Evolutionary conservation across 2,329 filamentous ascomycete genomes (phyloP), one percentile per base, ranked within the genome.

Genomic region (Aspergillus pseudoglaucus): DNA sequence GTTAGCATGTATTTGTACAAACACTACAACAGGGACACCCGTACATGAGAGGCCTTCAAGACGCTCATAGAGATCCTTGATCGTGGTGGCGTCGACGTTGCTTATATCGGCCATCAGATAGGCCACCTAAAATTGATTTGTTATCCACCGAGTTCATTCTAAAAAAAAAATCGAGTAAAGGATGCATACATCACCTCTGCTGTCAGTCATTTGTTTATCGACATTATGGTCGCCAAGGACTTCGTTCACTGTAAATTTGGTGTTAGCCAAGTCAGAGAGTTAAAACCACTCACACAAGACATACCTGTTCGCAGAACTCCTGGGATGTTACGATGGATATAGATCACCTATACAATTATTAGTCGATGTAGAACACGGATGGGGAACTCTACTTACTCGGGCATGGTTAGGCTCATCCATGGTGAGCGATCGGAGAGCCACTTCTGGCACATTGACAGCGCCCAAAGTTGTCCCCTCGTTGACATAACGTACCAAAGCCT

Each of bases 81-180:
- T 89, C 62, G 95, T 86, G 37, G 77, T 77, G 44, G 81, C 79
- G 62, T 86, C 83, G 59, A 97, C 89, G 53, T 87, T 82, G 73
- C 89, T 95, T 61, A 98, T 87, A 74, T 98, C 93, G 6, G 93
- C 93, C 90, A 98, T 96, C 53, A 98, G 77, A 67, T 98, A 98
- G 17, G 93, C 93, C 56, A 93, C 80, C 78, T 85, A 58, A 12
- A 48, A 5, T 46, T 41, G 10, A 32, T 63, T 49, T 63, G 47
- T 44, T 42, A n/a, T 7, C 7, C 23, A 20, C 6, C 9, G 15
- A 10, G 39, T 22, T 4, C 14, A 3, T 18, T 9, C 12, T 23
- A 33, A 25, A 8, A 27, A 33, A 25, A 8, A 3, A 33, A n/a
- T 15, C 25, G 10, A 5, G 20, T 3, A 14, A 14, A 25, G 22